Base-by-base conservation (phyloP, 208 protist species). In the Endotrypanum monterogeii region DNA sequence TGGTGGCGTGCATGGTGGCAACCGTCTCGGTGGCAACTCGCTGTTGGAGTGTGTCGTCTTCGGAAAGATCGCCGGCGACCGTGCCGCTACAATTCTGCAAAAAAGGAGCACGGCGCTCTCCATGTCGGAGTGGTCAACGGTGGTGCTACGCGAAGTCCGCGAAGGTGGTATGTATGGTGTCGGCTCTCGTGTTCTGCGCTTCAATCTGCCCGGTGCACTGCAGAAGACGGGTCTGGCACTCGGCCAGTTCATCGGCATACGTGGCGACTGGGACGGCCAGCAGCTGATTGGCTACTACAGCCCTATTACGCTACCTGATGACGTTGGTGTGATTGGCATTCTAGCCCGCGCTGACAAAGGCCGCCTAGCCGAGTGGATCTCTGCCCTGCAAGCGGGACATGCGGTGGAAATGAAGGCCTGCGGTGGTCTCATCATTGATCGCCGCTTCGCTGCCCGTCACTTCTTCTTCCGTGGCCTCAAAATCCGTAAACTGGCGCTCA, bases 11-110 rank as follows among this genome's bases (percentile, higher is more conserved):
- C 98, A 99, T 83, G 98, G 98, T 65, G 71, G 79, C 23, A 99
- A 99, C 80, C 90, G 98, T 51, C 91, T 99, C 20, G 98, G 92
- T 55, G 98, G 98, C 56, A 99, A 99, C 85, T 98, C 96, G 9
- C 91, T 99, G 68, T 82, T 99, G 52, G 89, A 91, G 83, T 93
- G 86, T 51, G 85, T 91, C 77, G 86, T 90, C 12, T 91, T 89
- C 54, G 86, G 86, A 37, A 76, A 80, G 63, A 89, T 91, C 68
- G 95, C 92, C 30, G 96, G 96, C 51, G 82, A 88, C 67, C 80
- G 83, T 54, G 91, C 91, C 5, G 85, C 89, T 63, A 87, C 83
- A 39, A 89, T 92, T 46, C 74, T 88, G 71, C 84, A 88, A 77
- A 87, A 83, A 72, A 80, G 86, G 78, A 83, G 37, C 61, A 76